phyloP scores from a whole-genome alignment of 495 filamentous ascomycete species.

The Penicillium bovifimosum region DNA sequence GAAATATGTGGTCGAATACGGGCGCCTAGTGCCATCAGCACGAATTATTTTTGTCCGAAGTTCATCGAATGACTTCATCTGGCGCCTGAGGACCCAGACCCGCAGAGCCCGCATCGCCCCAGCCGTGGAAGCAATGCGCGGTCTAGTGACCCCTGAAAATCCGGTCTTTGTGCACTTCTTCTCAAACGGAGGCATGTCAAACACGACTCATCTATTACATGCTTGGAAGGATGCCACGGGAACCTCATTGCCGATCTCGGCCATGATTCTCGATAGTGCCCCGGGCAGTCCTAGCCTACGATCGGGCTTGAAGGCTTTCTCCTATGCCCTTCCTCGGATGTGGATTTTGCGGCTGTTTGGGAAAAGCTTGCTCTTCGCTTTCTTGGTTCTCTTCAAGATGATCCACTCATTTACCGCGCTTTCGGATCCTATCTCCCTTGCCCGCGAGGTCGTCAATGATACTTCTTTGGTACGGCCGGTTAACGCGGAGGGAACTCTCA shows the following conservation, averaged over 20 bases:
- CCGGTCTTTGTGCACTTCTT: constrained; percentile 40
- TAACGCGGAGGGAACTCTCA: constrained; percentile 9
- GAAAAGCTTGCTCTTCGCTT: constrained; percentile 22
- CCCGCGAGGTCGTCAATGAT: constrained; percentile 30
- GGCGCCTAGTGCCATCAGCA: constrained; percentile 29
- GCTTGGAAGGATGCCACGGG: constrained; percentile 31
- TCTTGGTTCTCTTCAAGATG: constrained; percentile 15
- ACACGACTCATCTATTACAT: constrained; percentile 27
- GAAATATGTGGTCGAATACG: constrained; percentile 38
- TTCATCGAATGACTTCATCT: constrained; percentile 34
- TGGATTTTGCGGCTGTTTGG: constrained; percentile 30
- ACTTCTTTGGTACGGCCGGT: constrained; percentile 19
- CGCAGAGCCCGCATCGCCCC: constrained; percentile 31
- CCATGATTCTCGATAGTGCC: constrained; percentile 39
- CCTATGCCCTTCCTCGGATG: constrained; percentile 30
- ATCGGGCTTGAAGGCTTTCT: constrained; percentile 29
- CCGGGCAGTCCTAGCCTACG: constrained; percentile 31
- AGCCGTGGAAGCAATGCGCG: constrained; percentile 33
- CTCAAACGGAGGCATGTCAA: constrained; percentile 40
- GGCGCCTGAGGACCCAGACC: constrained; percentile 14
- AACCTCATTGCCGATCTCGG: constrained; percentile 27
- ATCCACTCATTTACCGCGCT: constrained; percentile 10
- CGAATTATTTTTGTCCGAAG: constrained; percentile 38
- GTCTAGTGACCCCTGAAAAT: constrained; percentile 15
- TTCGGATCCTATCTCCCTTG: constrained; percentile 24